Evolutionary conservation across 1,284 basidiomycete genomes (phyloP).

Genomic region (Irpex sp.): DNA sequence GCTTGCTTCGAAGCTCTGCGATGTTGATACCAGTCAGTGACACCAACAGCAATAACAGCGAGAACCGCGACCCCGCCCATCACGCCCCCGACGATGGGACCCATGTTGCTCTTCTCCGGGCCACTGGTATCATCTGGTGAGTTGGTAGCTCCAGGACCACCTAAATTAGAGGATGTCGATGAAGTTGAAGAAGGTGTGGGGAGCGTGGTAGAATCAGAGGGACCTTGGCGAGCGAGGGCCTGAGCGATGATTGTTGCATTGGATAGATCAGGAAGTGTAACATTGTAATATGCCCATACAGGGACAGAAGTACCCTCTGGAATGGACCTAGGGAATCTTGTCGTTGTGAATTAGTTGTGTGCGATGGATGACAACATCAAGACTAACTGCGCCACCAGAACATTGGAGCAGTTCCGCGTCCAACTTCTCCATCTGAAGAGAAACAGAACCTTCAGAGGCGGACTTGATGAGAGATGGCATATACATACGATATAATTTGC

Average conservation of each 20-base stretch:
- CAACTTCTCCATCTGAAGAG: background rate
- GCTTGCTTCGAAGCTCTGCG: background rate
- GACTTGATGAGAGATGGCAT: background rate
- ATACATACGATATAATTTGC: background rate
- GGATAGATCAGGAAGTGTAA: background rate
- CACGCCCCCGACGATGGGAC: background rate
- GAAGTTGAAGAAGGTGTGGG: background rate
- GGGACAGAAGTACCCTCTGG: background rate
- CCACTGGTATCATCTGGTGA: background rate
- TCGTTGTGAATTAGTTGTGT: background rate
- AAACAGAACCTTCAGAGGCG: background rate
- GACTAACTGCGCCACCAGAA: background rate
- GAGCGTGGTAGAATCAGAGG: background rate
- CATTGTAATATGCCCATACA: background rate
- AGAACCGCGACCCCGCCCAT: background rate
- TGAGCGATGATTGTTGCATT: background rate
- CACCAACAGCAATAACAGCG: background rate
- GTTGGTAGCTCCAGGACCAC: background rate
- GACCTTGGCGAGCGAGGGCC: background rate
- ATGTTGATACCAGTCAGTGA: background rate
- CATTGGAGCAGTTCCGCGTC: background rate
- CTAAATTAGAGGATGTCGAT: background rate
- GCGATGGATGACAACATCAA: no score
- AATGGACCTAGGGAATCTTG: background rate
- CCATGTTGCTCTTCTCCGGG: background rate